phyloP scores from a whole-genome alignment of 2,329 filamentous ascomycete species.

The Bimuria novae-zelandiae region DNA sequence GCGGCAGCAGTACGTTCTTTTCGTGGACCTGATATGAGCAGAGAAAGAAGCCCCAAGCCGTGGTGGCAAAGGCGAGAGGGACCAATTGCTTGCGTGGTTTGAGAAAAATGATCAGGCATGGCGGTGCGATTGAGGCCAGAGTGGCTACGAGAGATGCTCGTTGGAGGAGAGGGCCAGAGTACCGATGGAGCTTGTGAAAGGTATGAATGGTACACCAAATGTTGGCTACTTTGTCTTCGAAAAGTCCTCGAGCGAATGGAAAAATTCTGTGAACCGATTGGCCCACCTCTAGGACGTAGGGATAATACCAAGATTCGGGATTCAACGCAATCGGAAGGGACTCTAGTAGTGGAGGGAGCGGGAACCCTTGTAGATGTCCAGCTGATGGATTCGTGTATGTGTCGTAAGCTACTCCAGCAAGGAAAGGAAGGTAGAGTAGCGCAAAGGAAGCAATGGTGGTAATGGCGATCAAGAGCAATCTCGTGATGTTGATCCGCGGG shows the following conservation, averaged over 20 bases:
- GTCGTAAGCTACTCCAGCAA: constrained; percentile 73
- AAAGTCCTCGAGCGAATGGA: constrained; percentile 91
- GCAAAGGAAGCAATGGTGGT: constrained; percentile 75
- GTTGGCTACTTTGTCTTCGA: constrained; percentile 98
- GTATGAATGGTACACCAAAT: constrained; percentile 95
- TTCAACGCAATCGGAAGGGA: constrained; percentile 63
- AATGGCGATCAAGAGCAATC: constrained; percentile 75
- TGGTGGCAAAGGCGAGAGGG: constrained; percentile 78
- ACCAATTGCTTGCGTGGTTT: constrained; percentile 77
- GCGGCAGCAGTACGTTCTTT: constrained; percentile 90
- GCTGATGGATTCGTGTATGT: constrained; percentile 65
- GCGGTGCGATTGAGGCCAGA: constrained; percentile 73
- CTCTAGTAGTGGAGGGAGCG: constrained; percentile 66
- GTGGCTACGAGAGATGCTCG: constrained; percentile 76
- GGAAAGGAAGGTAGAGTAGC: constrained; percentile 74
- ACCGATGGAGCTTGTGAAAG: constrained; percentile 81
- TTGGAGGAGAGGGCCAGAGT: constrained; percentile 73
- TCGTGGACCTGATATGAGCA: constrained; percentile 99
- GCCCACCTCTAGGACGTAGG: constrained; percentile 74
- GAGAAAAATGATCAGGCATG: constrained; percentile 78
- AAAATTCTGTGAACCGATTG: constrained; percentile 94
- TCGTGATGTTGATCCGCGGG: constrained; percentile 68
- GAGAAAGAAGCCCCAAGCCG: constrained; percentile 95
- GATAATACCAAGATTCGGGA: constrained; percentile 71
- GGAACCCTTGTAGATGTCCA: constrained; percentile 61